Base-by-base conservation (phyloP, 1,284 basidiomycete genomes). In the Exobasidium rhododendri region DNA sequence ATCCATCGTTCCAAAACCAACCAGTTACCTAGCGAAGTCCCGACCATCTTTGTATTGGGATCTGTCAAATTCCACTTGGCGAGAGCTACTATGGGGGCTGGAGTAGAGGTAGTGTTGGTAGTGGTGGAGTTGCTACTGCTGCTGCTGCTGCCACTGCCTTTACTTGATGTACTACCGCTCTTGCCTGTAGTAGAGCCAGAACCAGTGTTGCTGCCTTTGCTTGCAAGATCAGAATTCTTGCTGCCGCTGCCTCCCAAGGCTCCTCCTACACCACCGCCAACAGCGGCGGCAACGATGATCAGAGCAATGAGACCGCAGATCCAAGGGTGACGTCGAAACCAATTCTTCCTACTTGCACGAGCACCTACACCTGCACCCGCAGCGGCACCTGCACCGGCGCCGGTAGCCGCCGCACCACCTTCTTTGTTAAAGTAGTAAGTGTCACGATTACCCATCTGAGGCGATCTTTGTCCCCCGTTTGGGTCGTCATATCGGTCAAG, bases 1-100 rank as follows among this genome's bases (percentile, higher is more conserved):
- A 81, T 78, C 82, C 81, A 82, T 54, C 79, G 71, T 63, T 79
- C 75, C 35, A 80, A 64, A 10, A 78, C 60, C 51, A 80, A 68
- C 73, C 72, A 77, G 51, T 71, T 74, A 29, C 78, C 78, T 17
- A 79, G 67, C 43, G 70, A 74, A 56, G 70, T 71, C 40, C 78
- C 78, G 52, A 67, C 70, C 20, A 73, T 74, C 61, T 80, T 80
- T 17, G 67, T 64, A 55, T 70, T 69, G 53, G 69, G 58, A 49
- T 74, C 71, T 24, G 73, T 75, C 69, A 75, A 74, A 70, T 70
- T 71, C 72, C 74, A 80, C 24, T 54, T 59, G 1, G 73, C 52
- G 45, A 79, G 67, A 11, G 75, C 59, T 10, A 66, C 67, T 53
- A 76, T 67, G 14, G 59, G 55, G 32, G 59, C 53, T 29, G 62